Percentiles rank a stretch among this genome's conserved stretches.
These are phyloP conservation scores for Chaetomium strumarium DNA, from an alignment of 2,329 filamentous ascomycete genomes.

Conservation along the genomic window DNA sequence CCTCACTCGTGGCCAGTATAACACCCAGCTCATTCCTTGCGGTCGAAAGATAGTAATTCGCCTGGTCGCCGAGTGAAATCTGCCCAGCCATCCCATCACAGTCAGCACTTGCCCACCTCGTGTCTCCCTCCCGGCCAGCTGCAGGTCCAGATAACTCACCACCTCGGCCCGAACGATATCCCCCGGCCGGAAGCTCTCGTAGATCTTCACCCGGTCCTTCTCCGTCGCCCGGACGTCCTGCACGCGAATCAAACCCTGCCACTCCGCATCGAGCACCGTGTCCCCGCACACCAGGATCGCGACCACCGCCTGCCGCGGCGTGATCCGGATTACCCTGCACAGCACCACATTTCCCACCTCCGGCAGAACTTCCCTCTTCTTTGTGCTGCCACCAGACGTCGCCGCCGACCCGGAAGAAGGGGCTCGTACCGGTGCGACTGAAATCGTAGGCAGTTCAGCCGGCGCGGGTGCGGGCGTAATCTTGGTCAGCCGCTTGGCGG, in stretches of 20 bases:
- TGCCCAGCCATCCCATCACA: constrained; percentile 27
- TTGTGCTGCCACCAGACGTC: constrained; percentile 5
- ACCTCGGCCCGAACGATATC: constrained; percentile 86
- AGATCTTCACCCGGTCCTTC: constrained; percentile 88
- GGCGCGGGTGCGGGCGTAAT: constrained; percentile 40
- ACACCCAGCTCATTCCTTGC: constrained; percentile 88
- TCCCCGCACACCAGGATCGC: constrained; percentile 78
- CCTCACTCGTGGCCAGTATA: constrained; percentile 84
- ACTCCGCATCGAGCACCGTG: constrained; percentile 68
- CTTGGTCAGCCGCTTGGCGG: constrained; percentile 54
- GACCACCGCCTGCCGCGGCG: constrained; percentile 76
- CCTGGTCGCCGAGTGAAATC: constrained; percentile 89
- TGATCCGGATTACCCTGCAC: constrained; percentile 77
- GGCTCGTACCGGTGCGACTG: constrained; percentile 43
- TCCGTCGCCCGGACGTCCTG: constrained; percentile 94
- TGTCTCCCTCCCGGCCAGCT: not conserved
- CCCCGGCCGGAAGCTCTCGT: constrained; percentile 85
- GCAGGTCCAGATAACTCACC: constrained; percentile 41
- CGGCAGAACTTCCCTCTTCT: constrained; percentile 68
- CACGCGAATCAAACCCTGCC: constrained; percentile 76
- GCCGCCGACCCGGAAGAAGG: not conserved
- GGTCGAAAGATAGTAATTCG: constrained; percentile 92
- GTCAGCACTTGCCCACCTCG: not conserved
- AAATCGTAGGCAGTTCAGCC: constrained; percentile 47
- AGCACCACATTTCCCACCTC: constrained; percentile 76